These are phyloP conservation scores for Pterula multifida DNA, from an alignment of 1,284 basidiomycete species.

Conservation along the genomic window DNA sequence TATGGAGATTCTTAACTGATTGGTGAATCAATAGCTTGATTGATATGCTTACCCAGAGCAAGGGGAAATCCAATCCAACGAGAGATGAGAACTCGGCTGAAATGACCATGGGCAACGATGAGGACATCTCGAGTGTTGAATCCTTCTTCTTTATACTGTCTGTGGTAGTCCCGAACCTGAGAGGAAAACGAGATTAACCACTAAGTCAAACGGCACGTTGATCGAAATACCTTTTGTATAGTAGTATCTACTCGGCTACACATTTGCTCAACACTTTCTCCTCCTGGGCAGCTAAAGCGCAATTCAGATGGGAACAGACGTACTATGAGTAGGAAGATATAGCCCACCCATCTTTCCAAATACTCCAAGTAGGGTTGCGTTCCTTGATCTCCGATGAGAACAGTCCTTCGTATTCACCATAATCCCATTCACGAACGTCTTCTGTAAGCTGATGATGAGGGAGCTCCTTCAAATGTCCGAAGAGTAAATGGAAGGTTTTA, in stretches of 20 bases:
- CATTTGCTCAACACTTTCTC: slow-evolving; percentile 78
- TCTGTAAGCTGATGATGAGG: slow-evolving; percentile 54
- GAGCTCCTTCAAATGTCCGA: slow-evolving; percentile 36
- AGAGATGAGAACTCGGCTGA: slow-evolving; percentile 73
- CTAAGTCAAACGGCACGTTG: not conserved
- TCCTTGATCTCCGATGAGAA: slow-evolving; percentile 62
- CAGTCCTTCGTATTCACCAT: slow-evolving; percentile 81
- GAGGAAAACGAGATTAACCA: slow-evolving; percentile 2
- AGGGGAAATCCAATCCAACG: slow-evolving; percentile 70
- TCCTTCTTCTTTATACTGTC: slow-evolving; percentile 55
- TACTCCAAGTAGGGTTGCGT: slow-evolving; percentile 57
- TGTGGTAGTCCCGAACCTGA: slow-evolving; percentile 69
- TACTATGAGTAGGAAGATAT: slow-evolving; percentile 5
- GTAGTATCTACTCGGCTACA: slow-evolving; percentile 63
- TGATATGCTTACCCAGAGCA: slow-evolving; percentile 36
- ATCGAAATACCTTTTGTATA: slow-evolving; percentile 44
- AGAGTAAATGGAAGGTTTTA: slow-evolving; percentile 75
- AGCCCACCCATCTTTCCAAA: slow-evolving; percentile 73
- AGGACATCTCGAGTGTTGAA: slow-evolving; percentile 57
- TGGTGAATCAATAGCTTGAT: not conserved
- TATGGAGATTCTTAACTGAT: slow-evolving; percentile 15
- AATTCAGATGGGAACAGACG: slow-evolving; percentile 2
- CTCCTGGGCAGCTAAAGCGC: slow-evolving; percentile 80
- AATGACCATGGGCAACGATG: slow-evolving; percentile 75
- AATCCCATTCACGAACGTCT: slow-evolving; percentile 76